phyloP scores from a whole-genome alignment of 352 stramenopile genomes.

The Thalassiosira livingstoniorum region DNA sequence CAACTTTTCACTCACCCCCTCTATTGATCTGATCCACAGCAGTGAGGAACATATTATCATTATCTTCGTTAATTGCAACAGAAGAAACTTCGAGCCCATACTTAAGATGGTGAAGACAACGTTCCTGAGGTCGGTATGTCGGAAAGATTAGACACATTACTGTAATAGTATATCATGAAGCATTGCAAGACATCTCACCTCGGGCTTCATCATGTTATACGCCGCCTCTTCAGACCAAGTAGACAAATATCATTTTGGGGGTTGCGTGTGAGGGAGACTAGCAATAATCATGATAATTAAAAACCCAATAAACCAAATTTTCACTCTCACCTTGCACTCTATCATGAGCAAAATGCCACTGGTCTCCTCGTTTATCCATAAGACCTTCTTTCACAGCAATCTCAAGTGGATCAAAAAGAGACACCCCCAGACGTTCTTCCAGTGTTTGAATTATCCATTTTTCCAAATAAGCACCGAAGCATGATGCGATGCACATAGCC shows the following conservation, averaged over 20 bases:
- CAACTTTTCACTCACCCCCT: too few species aligned
- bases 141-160: not conserved
- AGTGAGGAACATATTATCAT: conserved; percentile 22
- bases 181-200: conserved; percentile 11
- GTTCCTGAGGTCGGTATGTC: not conserved
- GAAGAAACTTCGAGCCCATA: conserved; percentile 23
- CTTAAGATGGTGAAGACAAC: not conserved
- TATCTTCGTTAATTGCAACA: not conserved
- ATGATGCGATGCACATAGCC: conserved; percentile 13
- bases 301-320: conserved; percentile 3
- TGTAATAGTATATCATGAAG: not conserved
- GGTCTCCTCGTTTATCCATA: not conserved
- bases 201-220: conserved; percentile 20
- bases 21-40: conserved; percentile 20
- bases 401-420: not conserved
- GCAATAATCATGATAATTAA: too few species aligned
- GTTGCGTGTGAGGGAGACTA: not conserved
- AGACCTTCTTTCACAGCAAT: not conserved
- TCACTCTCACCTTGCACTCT: not conserved
- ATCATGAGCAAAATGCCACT: conserved; percentile 16
- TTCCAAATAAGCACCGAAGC: conserved; percentile 5
- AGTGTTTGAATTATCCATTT: conserved; percentile 12
- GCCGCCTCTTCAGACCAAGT: conserved; percentile 18
- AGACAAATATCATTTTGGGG: not conserved
- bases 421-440: not conserved